phyloP scores from a whole-genome alignment of 495 filamentous ascomycete genomes.

The Aspergillus taichungensis region DNA sequence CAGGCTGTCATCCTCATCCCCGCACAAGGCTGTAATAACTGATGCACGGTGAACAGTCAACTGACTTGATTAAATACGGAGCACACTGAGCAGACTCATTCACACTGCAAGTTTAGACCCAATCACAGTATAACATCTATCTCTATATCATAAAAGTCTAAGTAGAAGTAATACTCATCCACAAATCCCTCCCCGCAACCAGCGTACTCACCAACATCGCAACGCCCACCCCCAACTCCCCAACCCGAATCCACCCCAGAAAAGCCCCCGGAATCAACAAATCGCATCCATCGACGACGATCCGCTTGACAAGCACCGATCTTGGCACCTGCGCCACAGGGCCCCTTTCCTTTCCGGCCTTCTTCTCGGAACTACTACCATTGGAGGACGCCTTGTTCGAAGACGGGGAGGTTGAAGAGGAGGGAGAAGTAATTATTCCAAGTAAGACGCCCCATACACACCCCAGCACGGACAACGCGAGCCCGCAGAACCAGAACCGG shows the following conservation, averaged over 20 bases:
- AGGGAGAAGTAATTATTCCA: background rate
- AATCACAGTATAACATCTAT: too few species aligned
- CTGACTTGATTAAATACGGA: too few species aligned
- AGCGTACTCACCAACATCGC: constrained; percentile 50
- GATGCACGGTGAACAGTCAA: too few species aligned
- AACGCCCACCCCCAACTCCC: constrained; percentile 36
- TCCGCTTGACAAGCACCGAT: constrained; percentile 19
- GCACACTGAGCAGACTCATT: too few species aligned
- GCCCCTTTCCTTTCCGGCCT: background rate
- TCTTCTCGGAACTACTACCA: background rate
- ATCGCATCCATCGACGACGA: constrained; percentile 49
- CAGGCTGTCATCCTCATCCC: too few species aligned
- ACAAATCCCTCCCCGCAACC: constrained; percentile 48
- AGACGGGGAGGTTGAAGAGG: background rate
- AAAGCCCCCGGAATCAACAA: constrained; percentile 44
- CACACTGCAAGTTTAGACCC: too few species aligned
- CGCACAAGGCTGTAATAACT: too few species aligned
- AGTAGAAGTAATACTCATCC: constrained; percentile 21
- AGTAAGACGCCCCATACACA: constrained; percentile 17
- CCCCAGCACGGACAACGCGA: constrained; percentile 29
- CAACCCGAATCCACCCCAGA: constrained; percentile 45
- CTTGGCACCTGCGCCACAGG: background rate
- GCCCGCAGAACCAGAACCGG: constrained; percentile 55
- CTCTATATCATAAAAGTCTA: too few species aligned
- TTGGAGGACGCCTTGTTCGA: background rate